A percentile compares a stretch with the other conserved stretches of the same genome.
phyloP scores from a whole-genome alignment of 352 stramenopile species.

The Albugo laibachii region DNA sequence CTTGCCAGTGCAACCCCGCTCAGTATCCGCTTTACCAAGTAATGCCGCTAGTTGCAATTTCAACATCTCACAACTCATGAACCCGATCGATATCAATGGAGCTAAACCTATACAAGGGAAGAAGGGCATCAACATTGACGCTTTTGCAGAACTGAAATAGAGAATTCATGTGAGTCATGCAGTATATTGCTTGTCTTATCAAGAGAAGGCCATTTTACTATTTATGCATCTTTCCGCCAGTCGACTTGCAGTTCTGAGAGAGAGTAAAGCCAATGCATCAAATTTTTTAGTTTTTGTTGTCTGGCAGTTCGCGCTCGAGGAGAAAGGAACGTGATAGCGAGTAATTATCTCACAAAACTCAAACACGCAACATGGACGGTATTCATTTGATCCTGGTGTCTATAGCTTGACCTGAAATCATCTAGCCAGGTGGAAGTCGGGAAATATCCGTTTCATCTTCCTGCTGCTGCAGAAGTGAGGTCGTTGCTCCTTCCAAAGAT shows the following conservation, averaged over 20 bases:
- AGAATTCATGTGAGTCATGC: too few species aligned
- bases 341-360: too few species aligned
- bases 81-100: conserved; percentile 38
- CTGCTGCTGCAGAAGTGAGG: conserved; percentile 20
- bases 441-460: conserved; percentile 39
- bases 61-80: conserved; percentile 73
- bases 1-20: conserved; percentile 6
- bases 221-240: too few species aligned
- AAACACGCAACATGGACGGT: too few species aligned
- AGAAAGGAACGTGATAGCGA: too few species aligned
- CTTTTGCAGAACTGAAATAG: conserved; percentile 21
- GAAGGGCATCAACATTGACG: conserved; percentile 71
- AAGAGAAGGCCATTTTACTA: too few species aligned
- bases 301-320: too few species aligned
- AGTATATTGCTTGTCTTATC: too few species aligned
- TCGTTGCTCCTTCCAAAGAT: conserved; percentile 53
- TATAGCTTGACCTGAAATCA: not conserved
- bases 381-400: too few species aligned
- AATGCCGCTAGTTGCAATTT: conserved; percentile 26
- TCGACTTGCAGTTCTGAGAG: too few species aligned
- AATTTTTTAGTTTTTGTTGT: too few species aligned
- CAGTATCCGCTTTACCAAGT: conserved; percentile 5
- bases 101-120: conserved; percentile 15
- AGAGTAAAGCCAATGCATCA: too few species aligned
- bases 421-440: conserved; percentile 40